Evolutionary conservation across 768 basidiomycete species (phyloP), one percentile per base, ranked within the genome.

Genomic region (Russula brevipes): DNA sequence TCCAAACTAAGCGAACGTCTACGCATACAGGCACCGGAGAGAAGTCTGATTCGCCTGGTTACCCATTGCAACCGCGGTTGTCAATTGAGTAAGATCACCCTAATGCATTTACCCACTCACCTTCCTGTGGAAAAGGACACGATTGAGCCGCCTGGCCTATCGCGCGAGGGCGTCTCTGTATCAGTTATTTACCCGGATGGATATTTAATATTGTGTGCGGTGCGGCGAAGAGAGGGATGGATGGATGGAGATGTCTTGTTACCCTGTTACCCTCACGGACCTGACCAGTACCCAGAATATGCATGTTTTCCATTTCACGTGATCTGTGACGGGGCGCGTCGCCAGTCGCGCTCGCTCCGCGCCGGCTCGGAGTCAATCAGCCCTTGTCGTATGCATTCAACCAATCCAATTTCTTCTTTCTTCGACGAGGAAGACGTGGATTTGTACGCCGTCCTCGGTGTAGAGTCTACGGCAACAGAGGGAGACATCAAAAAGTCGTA

Each of bases 401-500:
- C 82, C 55, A 88, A 92, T 76, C 88, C 89, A 33, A 81, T 88
- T 65, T 72, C 76, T 54, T 84, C 86, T 65, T 88, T 94, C 77
- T 94, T 94, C 72, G 86, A 88, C 0, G 89, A 80, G 50, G 74
- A 87, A 66, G 87, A 87, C 35, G 85, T 90, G 14, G 85, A 93
- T 74, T 82, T 97, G 9, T 97, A 97, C 72, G 79, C 78, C 0
- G 83, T 93, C 5, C 84, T 97, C 19, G 75, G 74, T 44, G 74
- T 95, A 45, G 69, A 76, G 2, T 75, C 75, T 1, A 76, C 79
- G 59, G 85, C 89, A 17, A 82, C 79, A 3, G 56, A 73, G 2
- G 87, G 89, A 30, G 85, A 85, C 19, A 87, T 98, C 70, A 87
- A 85, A 73, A 89, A 88, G 68, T 82, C 94, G 0, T 98, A 98